Evolutionary conservation across 2,329 filamentous ascomycete genomes (phyloP), one percentile per base, ranked within the genome.

Genomic region (Talaromyces sp.): DNA sequence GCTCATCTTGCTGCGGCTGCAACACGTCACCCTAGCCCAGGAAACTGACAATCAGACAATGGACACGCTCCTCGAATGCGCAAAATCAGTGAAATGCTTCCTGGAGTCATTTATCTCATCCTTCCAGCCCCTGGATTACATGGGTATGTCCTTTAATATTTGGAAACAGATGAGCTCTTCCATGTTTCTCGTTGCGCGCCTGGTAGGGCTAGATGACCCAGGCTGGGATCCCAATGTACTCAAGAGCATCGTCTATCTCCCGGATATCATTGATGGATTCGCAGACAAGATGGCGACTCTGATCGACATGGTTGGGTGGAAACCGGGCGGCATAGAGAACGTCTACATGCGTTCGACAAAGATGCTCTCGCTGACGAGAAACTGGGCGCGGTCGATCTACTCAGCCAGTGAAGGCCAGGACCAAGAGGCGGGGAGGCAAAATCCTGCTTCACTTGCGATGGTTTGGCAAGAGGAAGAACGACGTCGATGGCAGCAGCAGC

Each of bases 111-210:
- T 62, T 19, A 14, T 54, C 21, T 19, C 32, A 6, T n/a, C 17
- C 9, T 19, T 56, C 13, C 35, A 55, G 17, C 46, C 54, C 21
- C 53, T 13, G 13, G 35, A 59, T 1, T 59, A 56, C 31, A 46
- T 62, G 7, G 56, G 60, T 53, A 2, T 52, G 8, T 58, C 60
- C 10, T 32, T 62, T 17, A 51, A 21, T n/a, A 31, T 59, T 7
- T 59, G 56, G 60, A 62, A 62, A 38, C 60, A 62, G 21, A 19
- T 62, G 19, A 38, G 50, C 49, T 54, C 55, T 10, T 29, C 58
- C 14, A 19, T 62, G 6, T 58, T 51, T 27, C 55, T 58, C 3
- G 17, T 57, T 5, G 49, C 29, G 27, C 60, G 60, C 17, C 58
- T 62, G 11, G 54, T 53, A 6, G 35, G 31, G 1, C 32, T 62